Conservation (phyloP, 768 basidiomycete species). For the Mycena polygramma region DNA sequence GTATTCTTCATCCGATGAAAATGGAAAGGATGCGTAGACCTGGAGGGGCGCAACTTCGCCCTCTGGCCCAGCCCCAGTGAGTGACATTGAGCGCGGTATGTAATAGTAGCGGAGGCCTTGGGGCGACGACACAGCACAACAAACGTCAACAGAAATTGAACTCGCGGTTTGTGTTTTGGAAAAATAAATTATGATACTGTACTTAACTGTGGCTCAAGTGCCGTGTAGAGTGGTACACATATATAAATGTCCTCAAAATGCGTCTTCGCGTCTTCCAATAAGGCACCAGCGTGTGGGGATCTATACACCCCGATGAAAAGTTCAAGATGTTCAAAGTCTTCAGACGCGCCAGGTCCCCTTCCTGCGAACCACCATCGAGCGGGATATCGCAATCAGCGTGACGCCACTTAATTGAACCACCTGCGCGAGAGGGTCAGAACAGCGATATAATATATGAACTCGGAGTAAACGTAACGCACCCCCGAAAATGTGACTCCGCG, state of each 20-base stretch:
- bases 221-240: background rate
- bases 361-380: slow-evolving; percentile 20
- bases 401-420: slow-evolving; percentile 32
- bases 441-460: background rate
- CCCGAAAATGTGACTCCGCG: slow-evolving; percentile 43
- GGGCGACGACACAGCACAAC: background rate
- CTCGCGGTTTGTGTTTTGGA: background rate
- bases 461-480: slow-evolving; percentile 12
- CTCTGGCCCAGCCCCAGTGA: slow-evolving; percentile 10
- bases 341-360: slow-evolving; percentile 34
- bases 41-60: slow-evolving; percentile 5
- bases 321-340: slow-evolving; percentile 6
- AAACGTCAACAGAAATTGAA: slow-evolving; percentile 1
- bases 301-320: background rate
- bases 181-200: background rate
- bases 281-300: background rate
- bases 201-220: background rate
- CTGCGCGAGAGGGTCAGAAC: slow-evolving; percentile 3
- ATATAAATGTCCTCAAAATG: background rate
- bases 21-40: slow-evolving; percentile 30
- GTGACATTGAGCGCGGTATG: slow-evolving; percentile 1
- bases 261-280: background rate
- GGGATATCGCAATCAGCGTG: slow-evolving; percentile 14
- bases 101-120: too few relatives aligned
- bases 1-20: slow-evolving; percentile 35